Base-by-base conservation (phyloP, 2,329 filamentous ascomycete genomes). In the Monosporascus cannonballus region DNA sequence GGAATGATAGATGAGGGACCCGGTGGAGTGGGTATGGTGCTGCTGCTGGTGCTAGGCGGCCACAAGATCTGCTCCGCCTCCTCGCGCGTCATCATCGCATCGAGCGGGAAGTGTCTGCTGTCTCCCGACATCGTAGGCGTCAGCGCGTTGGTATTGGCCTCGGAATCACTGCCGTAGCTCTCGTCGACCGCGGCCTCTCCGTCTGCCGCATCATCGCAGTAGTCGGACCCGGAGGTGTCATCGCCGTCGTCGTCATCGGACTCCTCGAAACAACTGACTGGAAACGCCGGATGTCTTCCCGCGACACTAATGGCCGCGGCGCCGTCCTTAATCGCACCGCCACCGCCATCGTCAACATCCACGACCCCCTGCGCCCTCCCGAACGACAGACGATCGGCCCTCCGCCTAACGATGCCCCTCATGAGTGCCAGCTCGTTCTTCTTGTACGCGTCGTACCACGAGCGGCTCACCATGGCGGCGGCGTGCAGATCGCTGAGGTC, bases 401-500 rank as follows among this genome's bases (percentile, higher is more conserved):
- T 17, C 22, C 51, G 50, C 47, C 56, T 61, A 36, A 67, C 54
- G 27, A 70, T 52, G 18, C 58, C 63, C 48, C 59, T 59, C 47
- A 67, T 57, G 11, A 78, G 60, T 11, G 56, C 58, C 2, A 71
- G 63, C 57, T 78, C 73, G 51, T 78, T 69, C 42, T 67, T 67
- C 61, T 76, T 73, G 51, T 75, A 79, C 2, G 72, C 71, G 6
- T 67, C 65, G 39, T 76, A 78, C 55, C 76, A 77, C 4, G 61
- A 62, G 41, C 67, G 69, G 53, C 69, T 75, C 22, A 71, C 64
- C 65, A 73, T 67, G 0, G 76, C 76, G 0, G 70, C 67, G 2
- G 71, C 64, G 46, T 71, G 69, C 9, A 79, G 61, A 55, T 79
- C 75, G 2, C 71, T 64, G 6, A 74, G 57, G 14, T 69, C 63